phyloP scores from a whole-genome alignment of 2,329 filamentous ascomycete genomes.

The Exophiala dermatitidis region DNA sequence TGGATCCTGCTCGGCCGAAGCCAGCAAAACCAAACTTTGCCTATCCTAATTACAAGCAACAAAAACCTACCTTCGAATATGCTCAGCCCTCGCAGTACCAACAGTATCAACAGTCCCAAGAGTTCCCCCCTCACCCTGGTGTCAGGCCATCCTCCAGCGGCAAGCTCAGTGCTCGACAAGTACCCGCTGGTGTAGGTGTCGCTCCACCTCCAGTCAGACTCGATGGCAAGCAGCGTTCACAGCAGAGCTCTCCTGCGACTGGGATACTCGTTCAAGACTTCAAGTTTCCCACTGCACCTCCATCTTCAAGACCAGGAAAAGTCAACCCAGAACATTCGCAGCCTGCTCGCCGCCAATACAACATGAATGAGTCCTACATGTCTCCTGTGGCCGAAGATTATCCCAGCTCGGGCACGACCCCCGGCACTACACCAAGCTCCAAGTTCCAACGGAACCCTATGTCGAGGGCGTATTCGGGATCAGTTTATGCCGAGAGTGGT shows the following conservation, averaged over 20 bases:
- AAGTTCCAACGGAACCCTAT: slow-evolving; percentile 18
- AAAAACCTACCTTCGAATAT: slow-evolving; percentile 8
- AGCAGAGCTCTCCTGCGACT: slow-evolving; percentile 2
- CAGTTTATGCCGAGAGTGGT: slow-evolving; percentile 21
- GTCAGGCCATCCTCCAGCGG: slow-evolving; percentile 17
- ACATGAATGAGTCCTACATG: slow-evolving; percentile 21
- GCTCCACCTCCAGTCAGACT: slow-evolving; percentile 18
- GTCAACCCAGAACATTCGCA: slow-evolving; percentile 7
- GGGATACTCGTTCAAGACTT: slow-evolving; percentile 20
- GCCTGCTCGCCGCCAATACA: slow-evolving; percentile 14
- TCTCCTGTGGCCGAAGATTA: slow-evolving; percentile 21
- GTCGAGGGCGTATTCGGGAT: slow-evolving; percentile 18
- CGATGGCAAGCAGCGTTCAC: slow-evolving; percentile 6
- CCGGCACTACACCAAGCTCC: slow-evolving; percentile 16
- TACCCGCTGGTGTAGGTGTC: slow-evolving; percentile 20
- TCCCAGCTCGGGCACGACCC: slow-evolving; percentile 16
- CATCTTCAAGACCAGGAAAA: slow-evolving; percentile 7
- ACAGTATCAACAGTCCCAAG: slow-evolving; percentile 7
- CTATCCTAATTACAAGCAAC: slow-evolving; percentile 11
- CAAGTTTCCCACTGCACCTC: slow-evolving; percentile 16
- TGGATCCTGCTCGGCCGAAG: slow-evolving; percentile 4
- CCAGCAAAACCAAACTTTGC: background rate
- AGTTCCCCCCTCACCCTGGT: slow-evolving; percentile 20
- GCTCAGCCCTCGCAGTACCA: slow-evolving; percentile 20
- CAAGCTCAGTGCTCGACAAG: slow-evolving; percentile 18